phyloP scores from a whole-genome alignment of 1,139 yeast species.

The Candida frijolesensis region DNA sequence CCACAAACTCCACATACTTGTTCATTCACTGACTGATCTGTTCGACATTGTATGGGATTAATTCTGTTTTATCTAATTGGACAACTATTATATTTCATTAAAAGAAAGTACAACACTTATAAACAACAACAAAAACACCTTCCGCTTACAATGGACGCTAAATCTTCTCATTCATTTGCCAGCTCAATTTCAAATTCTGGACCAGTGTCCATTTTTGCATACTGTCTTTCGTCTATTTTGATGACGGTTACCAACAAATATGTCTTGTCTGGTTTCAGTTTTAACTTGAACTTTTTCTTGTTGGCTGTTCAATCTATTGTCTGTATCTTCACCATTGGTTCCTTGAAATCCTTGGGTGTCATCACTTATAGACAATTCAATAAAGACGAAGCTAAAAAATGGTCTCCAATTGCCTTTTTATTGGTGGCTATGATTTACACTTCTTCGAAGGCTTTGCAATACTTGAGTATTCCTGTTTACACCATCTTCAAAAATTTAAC shows the following conservation, averaged over 20 bases:
- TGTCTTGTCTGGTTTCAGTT: slow-evolving; percentile 78
- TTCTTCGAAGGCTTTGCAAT: slow-evolving; percentile 91
- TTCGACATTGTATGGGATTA: slow-evolving; percentile 39
- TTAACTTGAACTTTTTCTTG: slow-evolving; percentile 89
- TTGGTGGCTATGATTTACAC: slow-evolving; percentile 96
- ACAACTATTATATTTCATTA: slow-evolving; percentile 37
- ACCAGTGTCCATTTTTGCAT: slow-evolving; percentile 79
- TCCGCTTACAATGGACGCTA: slow-evolving; percentile 29
- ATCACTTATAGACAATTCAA: slow-evolving; percentile 88
- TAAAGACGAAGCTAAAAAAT: slow-evolving; percentile 85
- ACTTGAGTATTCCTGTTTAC: slow-evolving; percentile 89
- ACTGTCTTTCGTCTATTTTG: slow-evolving; percentile 89
- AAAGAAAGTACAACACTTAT: slow-evolving; percentile 21
- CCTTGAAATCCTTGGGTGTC: slow-evolving; percentile 70
- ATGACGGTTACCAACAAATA: slow-evolving; percentile 98
- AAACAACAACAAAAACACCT: slow-evolving; percentile 4
- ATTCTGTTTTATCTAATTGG: slow-evolving; percentile 42
- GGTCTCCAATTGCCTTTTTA: slow-evolving; percentile 91
- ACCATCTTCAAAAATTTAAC: slow-evolving; percentile 98
- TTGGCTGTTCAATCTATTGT: slow-evolving; percentile 81
- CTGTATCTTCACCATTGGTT: slow-evolving; percentile 72
- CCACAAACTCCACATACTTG: background rate
- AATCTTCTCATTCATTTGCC: slow-evolving; percentile 18
- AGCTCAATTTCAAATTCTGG: slow-evolving; percentile 70
- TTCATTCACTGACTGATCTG: background rate